Percentiles rank a stretch among this genome's conserved stretches.
These are phyloP conservation scores for Lyophyllum atratum DNA, from an alignment of 768 basidiomycete genomes.

Conservation along the genomic window DNA sequence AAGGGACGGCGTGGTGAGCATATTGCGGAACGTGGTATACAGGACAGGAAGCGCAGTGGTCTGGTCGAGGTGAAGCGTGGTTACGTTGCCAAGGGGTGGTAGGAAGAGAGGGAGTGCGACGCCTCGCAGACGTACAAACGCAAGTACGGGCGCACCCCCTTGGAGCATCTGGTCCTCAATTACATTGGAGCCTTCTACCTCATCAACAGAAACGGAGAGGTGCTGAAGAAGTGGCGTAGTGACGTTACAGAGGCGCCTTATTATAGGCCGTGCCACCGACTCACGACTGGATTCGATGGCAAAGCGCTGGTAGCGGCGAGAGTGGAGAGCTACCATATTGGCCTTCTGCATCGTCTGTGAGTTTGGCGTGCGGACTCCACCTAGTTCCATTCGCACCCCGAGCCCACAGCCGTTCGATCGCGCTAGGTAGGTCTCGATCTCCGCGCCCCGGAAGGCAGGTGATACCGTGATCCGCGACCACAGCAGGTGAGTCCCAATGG, in stretches of 20 bases:
- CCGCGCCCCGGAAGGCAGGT: conserved; percentile 17
- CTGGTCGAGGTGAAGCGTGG: conserved; percentile 48
- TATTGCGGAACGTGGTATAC: conserved; percentile 32
- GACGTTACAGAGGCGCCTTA: conserved; percentile 29
- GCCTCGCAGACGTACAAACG: conserved; percentile 45
- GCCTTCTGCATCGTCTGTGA: conserved; percentile 24
- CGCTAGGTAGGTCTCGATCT: conserved; percentile 30
- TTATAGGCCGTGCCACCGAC: conserved; percentile 22
- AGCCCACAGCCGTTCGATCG: conserved; percentile 35
- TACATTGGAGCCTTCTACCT: conserved; percentile 24
- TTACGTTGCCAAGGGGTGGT: conserved; percentile 34
- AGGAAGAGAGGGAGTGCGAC: conserved; percentile 41
- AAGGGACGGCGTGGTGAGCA: conserved; percentile 34
- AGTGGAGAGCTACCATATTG: conserved; percentile 30
- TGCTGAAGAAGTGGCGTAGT: conserved; percentile 36
- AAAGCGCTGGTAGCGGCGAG: conserved; percentile 38
- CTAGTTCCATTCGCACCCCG: conserved; percentile 31
- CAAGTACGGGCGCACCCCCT: conserved; percentile 29
- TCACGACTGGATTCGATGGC: conserved; percentile 31
- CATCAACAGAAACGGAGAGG: conserved; percentile 39
- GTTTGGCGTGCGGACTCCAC: conserved; percentile 1
- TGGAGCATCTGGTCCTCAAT: conserved; percentile 28
- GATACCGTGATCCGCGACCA: conserved; percentile 40
- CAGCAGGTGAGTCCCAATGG: conserved; percentile 36
- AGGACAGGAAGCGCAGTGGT: conserved; percentile 35